Base-by-base conservation (phyloP, 257 asterid species). In the Capsicum chinense region DNA sequence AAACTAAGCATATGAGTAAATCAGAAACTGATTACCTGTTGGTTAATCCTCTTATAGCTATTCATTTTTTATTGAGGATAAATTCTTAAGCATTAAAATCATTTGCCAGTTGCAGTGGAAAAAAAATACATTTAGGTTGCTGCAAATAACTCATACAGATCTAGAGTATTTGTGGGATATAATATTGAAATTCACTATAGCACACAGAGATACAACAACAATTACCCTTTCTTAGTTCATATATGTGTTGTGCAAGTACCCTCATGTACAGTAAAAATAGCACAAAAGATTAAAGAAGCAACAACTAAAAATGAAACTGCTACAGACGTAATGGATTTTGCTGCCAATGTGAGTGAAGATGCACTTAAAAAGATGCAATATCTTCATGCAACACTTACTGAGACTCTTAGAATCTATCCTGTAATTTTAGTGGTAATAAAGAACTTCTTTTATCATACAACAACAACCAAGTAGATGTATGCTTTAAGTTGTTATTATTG, bases 341-440 rank as follows among this genome's bases (percentile, higher is more conserved):
- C 26, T 26, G 26, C 26, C 26, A 26, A 26, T 26, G 26, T 26
- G 26, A 26, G 26, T 26, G 26, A 26, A 26, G 26, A 26, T 26
- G 26, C 26, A 26, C 26, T 26, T 26, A 26, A 26, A 26, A 26
- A 26, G 26, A 26, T 26, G 26, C 26, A 26, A 26, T 26, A 26
- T 26, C 26, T 26, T 26, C 26, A 26, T n/a, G 91, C 93, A 33
- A 85, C 91, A 47, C 67, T 90, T 67, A 89, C 91, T 1, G 93
- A 90, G 86, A 92, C 93, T 17, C 89, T 92, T 60, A 86, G 95
- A 80, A 92, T 92, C 26, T 90, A 88, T 83, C 95, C 92, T 84
- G 89, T 92, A 8, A 92, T 92, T 78, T 92, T 93, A 17, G 44
- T 3, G 44, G 44, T 42, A 42, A 42, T 42, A 42, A 42, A 42